Percentiles rank a stretch among this genome's conserved stretches.
Evolutionary conservation across 2,329 filamentous ascomycete species (phyloP).

Genomic region (Pseudocercospora ulei): DNA sequence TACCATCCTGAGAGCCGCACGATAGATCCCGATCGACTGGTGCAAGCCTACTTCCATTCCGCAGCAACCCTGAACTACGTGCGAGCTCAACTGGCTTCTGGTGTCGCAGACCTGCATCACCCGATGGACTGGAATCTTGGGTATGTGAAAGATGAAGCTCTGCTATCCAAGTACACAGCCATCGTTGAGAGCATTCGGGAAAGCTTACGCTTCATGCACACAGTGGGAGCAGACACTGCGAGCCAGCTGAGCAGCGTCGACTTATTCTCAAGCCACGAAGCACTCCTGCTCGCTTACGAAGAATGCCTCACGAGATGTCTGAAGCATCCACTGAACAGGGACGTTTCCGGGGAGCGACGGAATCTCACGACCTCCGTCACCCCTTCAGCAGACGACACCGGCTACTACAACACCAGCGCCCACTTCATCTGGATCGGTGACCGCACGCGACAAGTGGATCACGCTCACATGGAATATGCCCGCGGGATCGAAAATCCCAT

Average conservation of each 20-base stretch:
- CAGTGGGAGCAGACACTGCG: slow-evolving; percentile 78
- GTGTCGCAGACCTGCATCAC: slow-evolving; percentile 85
- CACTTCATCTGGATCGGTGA: slow-evolving; percentile 99
- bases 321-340: slow-evolving; percentile 50
- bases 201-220: slow-evolving; percentile 76
- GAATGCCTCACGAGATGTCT: slow-evolving; percentile 71
- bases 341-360: slow-evolving; percentile 17
- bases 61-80: slow-evolving; percentile 92
- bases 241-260: slow-evolving; percentile 84
- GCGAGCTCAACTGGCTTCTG: slow-evolving; percentile 69
- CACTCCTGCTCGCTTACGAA: slow-evolving; percentile 88
- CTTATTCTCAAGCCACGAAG: slow-evolving; percentile 91
- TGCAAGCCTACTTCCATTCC: slow-evolving; percentile 91
- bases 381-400: slow-evolving; percentile 38
- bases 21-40: slow-evolving; percentile 72
- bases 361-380: background rate
- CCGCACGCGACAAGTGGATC: slow-evolving; percentile 83
- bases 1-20: slow-evolving; percentile 64
- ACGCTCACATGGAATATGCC: slow-evolving; percentile 95
- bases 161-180: slow-evolving; percentile 75
- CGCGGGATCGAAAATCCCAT: slow-evolving; percentile 92
- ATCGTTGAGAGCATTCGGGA: slow-evolving; percentile 83
- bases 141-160: slow-evolving; percentile 71
- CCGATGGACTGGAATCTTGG: slow-evolving; percentile 92
- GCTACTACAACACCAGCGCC: slow-evolving; percentile 86